A percentile compares a stretch with the other conserved stretches of the same genome.
These are phyloP conservation scores for Guadua angustifolia DNA, from an alignment of 176 grass and related monocot genomes.

Conservation along the genomic window DNA sequence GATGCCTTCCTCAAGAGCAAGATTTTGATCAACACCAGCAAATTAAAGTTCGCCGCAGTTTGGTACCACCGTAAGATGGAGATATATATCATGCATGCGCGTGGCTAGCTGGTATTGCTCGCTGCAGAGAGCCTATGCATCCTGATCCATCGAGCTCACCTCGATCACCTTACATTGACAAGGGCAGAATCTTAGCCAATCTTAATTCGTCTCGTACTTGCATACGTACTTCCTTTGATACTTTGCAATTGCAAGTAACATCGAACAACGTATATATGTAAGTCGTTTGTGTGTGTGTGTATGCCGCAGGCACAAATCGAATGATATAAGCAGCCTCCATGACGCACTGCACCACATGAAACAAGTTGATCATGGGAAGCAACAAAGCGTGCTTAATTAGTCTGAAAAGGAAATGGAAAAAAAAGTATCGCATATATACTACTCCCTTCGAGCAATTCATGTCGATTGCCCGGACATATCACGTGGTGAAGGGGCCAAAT, in stretches of 20 bases:
- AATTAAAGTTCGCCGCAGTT: background rate
- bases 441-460: background rate
- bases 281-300: background rate
- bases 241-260: background rate
- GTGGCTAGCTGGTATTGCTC: background rate
- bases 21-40: background rate
- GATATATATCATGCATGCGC: background rate
- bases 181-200: background rate
- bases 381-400: background rate
- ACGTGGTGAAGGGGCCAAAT: constrained; percentile 43
- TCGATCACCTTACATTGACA: background rate
- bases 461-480: constrained; percentile 38
- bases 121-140: background rate
- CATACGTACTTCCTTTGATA: background rate
- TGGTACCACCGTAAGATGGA: background rate
- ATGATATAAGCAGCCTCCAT: background rate
- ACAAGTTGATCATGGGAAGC: constrained; percentile 1
- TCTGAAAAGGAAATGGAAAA: background rate
- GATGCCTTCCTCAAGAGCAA: background rate
- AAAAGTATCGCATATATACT: background rate
- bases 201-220: background rate
- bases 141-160: background rate
- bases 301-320: background rate
- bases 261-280: background rate
- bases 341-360: background rate